Evolutionary conservation across 768 basidiomycete species (phyloP).

Genomic region (Symmetrospora coprosmae): DNA sequence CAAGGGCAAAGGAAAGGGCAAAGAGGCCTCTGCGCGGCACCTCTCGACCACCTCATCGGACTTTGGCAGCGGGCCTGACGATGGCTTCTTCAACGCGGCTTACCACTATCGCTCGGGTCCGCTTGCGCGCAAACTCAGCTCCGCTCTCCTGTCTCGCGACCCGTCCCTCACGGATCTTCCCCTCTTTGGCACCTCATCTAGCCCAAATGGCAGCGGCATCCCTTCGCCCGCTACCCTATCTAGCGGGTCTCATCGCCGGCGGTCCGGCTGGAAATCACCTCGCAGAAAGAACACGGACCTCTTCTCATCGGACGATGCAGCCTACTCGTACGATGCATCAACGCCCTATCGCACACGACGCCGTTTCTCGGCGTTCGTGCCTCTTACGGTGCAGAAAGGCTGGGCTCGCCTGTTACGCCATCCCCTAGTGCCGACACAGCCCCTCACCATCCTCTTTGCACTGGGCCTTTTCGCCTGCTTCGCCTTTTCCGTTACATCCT

Average conservation of each 20-base stretch:
- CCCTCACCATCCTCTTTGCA: conserved; percentile 43
- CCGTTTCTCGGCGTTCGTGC: conserved; percentile 2
- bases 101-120: conserved; percentile 15
- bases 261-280: conserved; percentile 14
- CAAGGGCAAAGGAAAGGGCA: conserved; percentile 13
- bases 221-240: neutral
- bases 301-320: neutral
- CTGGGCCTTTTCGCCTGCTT: conserved; percentile 65
- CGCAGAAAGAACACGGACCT: neutral
- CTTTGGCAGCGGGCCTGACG: conserved; percentile 11
- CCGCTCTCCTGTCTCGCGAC: conserved; percentile 7
- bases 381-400: neutral
- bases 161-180: conserved; percentile 18
- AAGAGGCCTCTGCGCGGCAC: neutral
- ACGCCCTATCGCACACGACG: neutral
- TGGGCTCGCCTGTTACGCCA: conserved; percentile 26
- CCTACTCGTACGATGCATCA: neutral
- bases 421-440: conserved; percentile 32
- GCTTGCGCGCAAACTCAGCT: conserved; percentile 8
- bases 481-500: conserved; percentile 66
- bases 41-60: neutral
- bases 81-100: neutral
- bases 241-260: neutral
- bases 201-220: neutral
- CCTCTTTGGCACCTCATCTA: neutral